Conservation (phyloP, 176 grass and related monocot genomes). For the Triticum dicoccoides region DNA sequence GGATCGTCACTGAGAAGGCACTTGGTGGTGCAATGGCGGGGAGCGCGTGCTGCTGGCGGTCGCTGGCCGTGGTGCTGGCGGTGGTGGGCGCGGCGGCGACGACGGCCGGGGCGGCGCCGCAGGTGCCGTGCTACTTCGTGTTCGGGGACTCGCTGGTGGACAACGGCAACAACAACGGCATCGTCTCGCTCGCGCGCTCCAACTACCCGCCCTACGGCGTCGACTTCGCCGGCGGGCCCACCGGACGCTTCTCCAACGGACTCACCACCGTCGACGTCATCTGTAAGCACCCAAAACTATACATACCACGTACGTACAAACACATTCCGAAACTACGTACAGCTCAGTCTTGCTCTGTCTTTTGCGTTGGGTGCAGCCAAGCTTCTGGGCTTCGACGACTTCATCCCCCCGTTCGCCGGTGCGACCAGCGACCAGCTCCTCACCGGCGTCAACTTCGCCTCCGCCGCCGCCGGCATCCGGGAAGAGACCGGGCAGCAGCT, state of each 20-base stretch:
- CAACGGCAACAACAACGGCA: slow-evolving; percentile 91
- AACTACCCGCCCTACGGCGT: slow-evolving; percentile 88
- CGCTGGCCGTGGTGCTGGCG: background rate
- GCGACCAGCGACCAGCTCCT: slow-evolving; percentile 57
- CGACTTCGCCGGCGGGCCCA: slow-evolving; percentile 72
- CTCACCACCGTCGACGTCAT: slow-evolving; percentile 79
- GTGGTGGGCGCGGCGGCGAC: background rate
- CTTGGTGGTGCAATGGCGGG: background rate
- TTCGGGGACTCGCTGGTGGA: slow-evolving; percentile 93
- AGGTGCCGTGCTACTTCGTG: slow-evolving; percentile 92
- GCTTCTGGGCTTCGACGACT: slow-evolving; percentile 73
- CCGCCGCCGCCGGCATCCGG: slow-evolving; percentile 80
- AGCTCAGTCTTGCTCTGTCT: background rate
- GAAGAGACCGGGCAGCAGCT: slow-evolving; percentile 85
- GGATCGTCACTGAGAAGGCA: background rate
- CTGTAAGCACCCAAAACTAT: slow-evolving; percentile 24
- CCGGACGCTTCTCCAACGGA: slow-evolving; percentile 83
- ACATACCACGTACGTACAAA: too few relatives aligned
- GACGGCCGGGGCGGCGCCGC: slow-evolving; percentile 25
- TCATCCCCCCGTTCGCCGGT: slow-evolving; percentile 65
- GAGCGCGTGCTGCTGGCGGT: background rate
- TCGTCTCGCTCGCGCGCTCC: slow-evolving; percentile 75
- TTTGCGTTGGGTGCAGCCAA: slow-evolving; percentile 33
- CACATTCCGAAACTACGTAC: too few relatives aligned
- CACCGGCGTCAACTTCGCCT: slow-evolving; percentile 82